These are phyloP conservation scores for Plasmopara halstedii DNA, from an alignment of 352 stramenopile genomes.

Conservation along the genomic window DNA sequence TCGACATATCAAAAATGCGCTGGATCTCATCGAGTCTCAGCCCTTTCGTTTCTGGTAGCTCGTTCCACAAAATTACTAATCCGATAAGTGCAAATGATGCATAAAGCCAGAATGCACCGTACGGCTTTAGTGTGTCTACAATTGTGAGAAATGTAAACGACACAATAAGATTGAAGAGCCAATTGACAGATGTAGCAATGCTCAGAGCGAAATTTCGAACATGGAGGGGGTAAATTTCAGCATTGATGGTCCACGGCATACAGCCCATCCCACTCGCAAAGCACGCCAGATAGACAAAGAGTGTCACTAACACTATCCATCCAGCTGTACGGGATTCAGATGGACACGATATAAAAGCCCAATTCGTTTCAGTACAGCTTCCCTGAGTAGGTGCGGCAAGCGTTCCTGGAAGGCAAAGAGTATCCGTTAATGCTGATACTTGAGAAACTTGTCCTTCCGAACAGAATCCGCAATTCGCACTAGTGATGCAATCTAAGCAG, in stretches of 20 bases:
- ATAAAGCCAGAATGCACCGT: constrained; percentile 91
- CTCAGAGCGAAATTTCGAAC: constrained; percentile 86
- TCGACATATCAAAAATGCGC: constrained; percentile 79
- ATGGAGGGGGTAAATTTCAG: constrained; percentile 91
- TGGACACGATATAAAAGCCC: constrained; percentile 48
- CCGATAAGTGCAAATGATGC: constrained; percentile 64
- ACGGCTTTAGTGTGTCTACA: constrained; percentile 44
- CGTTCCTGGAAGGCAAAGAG: constrained; percentile 27
- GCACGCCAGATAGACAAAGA: constrained; percentile 73
- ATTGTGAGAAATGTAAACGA: constrained; percentile 92
- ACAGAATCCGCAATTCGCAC: constrained; percentile 39
- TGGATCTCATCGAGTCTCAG: constrained; percentile 91
- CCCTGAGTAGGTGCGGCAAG: constrained; percentile 5
- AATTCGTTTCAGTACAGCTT: constrained; percentile 21
- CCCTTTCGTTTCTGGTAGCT: constrained; percentile 91
- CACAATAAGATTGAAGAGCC: constrained; percentile 89
- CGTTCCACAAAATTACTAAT: constrained; percentile 65
- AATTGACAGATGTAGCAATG: constrained; percentile 88
- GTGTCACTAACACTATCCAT: constrained; percentile 46
- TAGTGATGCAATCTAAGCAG: constrained; percentile 68
- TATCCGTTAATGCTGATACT: neutral
- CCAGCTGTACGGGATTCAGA: constrained; percentile 29
- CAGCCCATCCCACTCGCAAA: constrained; percentile 81
- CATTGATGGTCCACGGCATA: constrained; percentile 94
- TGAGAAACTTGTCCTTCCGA: constrained; percentile 7